phyloP scores from a whole-genome alignment of 495 filamentous ascomycete genomes.

The Lepidopterella palustris region DNA sequence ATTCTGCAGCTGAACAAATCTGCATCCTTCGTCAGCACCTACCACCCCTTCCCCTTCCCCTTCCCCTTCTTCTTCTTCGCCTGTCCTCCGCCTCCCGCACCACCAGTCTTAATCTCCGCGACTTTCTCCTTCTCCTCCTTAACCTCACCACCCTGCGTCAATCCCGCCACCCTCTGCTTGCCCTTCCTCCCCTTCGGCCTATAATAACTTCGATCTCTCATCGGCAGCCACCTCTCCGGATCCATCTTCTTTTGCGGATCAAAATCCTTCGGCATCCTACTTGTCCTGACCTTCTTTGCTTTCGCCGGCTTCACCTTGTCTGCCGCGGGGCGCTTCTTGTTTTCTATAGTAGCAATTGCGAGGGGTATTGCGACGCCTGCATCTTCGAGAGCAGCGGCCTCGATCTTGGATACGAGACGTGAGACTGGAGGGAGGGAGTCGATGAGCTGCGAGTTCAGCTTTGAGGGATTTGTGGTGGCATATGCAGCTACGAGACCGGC shows the following conservation, averaged over 20 bases:
- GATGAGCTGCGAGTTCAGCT: slow-evolving; percentile 50
- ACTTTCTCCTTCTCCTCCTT: slow-evolving; percentile 25
- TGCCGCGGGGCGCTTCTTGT: slow-evolving; percentile 53
- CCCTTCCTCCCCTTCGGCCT: slow-evolving; percentile 86
- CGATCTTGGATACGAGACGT: slow-evolving; percentile 58
- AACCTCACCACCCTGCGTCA: slow-evolving; percentile 62
- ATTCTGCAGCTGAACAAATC: no score
- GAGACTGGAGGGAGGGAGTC: slow-evolving; percentile 58
- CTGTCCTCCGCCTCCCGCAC: slow-evolving; percentile 11
- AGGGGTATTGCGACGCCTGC: slow-evolving; percentile 66
- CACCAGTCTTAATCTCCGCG: slow-evolving; percentile 1
- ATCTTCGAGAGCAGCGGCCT: slow-evolving; percentile 63
- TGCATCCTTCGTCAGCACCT: no score
- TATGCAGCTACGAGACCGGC: slow-evolving; percentile 83
- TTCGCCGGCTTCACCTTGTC: slow-evolving; percentile 40
- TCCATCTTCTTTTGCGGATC: slow-evolving; percentile 70
- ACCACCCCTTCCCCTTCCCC: slow-evolving; percentile 28
- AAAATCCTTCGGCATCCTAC: slow-evolving; percentile 70
- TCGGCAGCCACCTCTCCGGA: slow-evolving; percentile 85
- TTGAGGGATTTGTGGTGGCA: slow-evolving; percentile 57
- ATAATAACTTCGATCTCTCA: slow-evolving; percentile 82
- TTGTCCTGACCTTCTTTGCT: slow-evolving; percentile 63
- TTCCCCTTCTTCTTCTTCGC: slow-evolving; percentile 28
- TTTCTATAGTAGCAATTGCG: slow-evolving; percentile 32
- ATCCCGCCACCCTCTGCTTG: slow-evolving; percentile 67